Percentiles rank a stretch among this genome's conserved stretches.
Evolutionary conservation across 2,329 filamentous ascomycete species (phyloP).

Genomic region (Pyricularia grisea): DNA sequence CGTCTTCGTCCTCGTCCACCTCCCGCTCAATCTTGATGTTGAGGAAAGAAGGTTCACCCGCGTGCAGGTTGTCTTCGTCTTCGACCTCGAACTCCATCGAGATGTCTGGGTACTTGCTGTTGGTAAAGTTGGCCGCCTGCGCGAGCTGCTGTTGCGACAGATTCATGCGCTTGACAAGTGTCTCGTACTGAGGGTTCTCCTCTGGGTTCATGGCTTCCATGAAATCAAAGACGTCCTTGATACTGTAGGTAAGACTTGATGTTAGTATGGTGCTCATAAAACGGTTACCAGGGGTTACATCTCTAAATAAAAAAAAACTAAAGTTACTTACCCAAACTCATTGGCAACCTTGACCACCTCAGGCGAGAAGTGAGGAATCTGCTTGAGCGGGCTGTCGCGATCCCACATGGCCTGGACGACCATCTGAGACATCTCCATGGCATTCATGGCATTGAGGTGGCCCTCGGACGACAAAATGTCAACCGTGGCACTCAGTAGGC

Average conservation of each 20-base stretch:
- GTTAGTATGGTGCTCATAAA: slow-evolving; percentile 19
- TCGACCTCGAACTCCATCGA: slow-evolving; percentile 83
- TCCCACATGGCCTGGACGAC: slow-evolving; percentile 99
- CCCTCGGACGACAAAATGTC: slow-evolving; percentile 94
- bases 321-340: slow-evolving; percentile 56
- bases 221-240: slow-evolving; percentile 94
- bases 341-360: slow-evolving; percentile 77
- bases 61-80: slow-evolving; percentile 69
- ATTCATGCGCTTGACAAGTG: slow-evolving; percentile 67
- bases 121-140: slow-evolving; percentile 90
- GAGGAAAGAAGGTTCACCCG: slow-evolving; percentile 73
- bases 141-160: slow-evolving; percentile 74
- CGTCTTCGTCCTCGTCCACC: slow-evolving; percentile 59
- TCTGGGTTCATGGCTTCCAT: slow-evolving; percentile 98
- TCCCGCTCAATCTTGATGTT: slow-evolving; percentile 80
- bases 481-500: slow-evolving; percentile 82
- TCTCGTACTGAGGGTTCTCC: slow-evolving; percentile 74
- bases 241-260: slow-evolving; percentile 31
- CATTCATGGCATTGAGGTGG: slow-evolving; percentile 92
- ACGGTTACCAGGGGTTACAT: neutral
- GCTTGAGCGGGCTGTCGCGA: slow-evolving; percentile 89
- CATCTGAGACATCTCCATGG: slow-evolving; percentile 99
- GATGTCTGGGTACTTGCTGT: slow-evolving; percentile 91
- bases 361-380: slow-evolving; percentile 88
- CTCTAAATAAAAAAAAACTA: neutral